Conservation (phyloP, 1,139 yeast species). For the Ogataea hybrid region DNA sequence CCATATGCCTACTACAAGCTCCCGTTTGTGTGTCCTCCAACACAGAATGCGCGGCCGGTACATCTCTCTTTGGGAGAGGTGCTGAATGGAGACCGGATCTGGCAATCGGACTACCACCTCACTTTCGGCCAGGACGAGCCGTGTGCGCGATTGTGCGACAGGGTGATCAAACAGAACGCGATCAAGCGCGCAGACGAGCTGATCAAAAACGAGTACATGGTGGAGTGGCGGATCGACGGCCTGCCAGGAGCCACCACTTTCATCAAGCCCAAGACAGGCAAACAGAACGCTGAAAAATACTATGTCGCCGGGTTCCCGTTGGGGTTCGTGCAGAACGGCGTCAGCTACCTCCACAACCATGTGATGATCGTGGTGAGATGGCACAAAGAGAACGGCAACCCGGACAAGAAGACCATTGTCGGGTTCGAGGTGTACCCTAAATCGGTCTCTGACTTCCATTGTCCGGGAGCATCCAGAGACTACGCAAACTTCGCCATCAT, state of each 20-base stretch:
- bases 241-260: slow-evolving; percentile 90
- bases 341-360: slow-evolving; percentile 71
- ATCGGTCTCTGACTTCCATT: slow-evolving; percentile 63
- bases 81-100: slow-evolving; percentile 75
- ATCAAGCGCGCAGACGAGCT: slow-evolving; percentile 59
- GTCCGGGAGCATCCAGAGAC: slow-evolving; percentile 67
- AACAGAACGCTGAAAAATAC: slow-evolving; percentile 46
- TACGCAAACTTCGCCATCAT: slow-evolving; percentile 53
- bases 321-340: slow-evolving; percentile 62
- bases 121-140: slow-evolving; percentile 59
- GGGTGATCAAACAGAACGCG: slow-evolving; percentile 38
- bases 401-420: slow-evolving; percentile 56
- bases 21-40: slow-evolving; percentile 79
- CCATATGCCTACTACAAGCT: slow-evolving; percentile 77
- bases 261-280: slow-evolving; percentile 55
- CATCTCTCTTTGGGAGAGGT: slow-evolving; percentile 76
- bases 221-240: slow-evolving; percentile 82
- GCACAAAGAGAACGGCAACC: slow-evolving; percentile 50
- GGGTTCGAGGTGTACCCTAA: slow-evolving; percentile 92
- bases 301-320: slow-evolving; percentile 87
- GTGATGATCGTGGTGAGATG: slow-evolving; percentile 77
- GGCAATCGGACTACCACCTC: slow-evolving; percentile 70
- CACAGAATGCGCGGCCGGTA: slow-evolving; percentile 50
- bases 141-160: slow-evolving; percentile 68
- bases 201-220: slow-evolving; percentile 69